Conservation (phyloP, 2,329 filamentous ascomycete genomes). For the Cercospora nicotianae region DNA sequence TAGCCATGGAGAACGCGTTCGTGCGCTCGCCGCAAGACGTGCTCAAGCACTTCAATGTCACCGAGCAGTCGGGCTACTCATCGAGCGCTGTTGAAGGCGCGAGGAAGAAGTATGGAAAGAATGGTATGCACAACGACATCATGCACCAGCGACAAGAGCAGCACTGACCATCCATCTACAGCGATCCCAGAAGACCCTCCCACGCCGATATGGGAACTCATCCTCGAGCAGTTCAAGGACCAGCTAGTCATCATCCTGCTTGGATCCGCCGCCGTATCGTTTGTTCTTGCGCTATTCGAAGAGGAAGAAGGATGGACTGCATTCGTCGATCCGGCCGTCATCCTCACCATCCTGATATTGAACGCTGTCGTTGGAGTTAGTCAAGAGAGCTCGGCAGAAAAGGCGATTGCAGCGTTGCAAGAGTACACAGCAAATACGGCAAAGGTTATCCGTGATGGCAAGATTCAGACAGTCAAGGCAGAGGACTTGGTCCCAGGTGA, state of each 20-base stretch:
- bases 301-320: slow-evolving; percentile 92
- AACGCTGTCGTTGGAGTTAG: slow-evolving; percentile 97
- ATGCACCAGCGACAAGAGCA: not conserved
- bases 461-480: slow-evolving; percentile 81
- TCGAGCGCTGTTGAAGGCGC: slow-evolving; percentile 34
- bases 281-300: slow-evolving; percentile 89
- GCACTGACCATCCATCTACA: slow-evolving; percentile 39
- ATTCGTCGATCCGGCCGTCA: slow-evolving; percentile 94
- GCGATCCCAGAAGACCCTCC: slow-evolving; percentile 85
- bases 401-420: slow-evolving; percentile 95
- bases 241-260: slow-evolving; percentile 95
- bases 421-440: slow-evolving; percentile 99
- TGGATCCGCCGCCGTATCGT: slow-evolving; percentile 88
- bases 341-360: slow-evolving; percentile 92
- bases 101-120: slow-evolving; percentile 40
- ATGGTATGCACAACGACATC: slow-evolving; percentile 33
- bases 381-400: slow-evolving; percentile 97
- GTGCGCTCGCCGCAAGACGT: slow-evolving; percentile 39
- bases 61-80: slow-evolving; percentile 37
- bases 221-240: slow-evolving; percentile 98
- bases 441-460: slow-evolving; percentile 84
- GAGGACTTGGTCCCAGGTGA: slow-evolving; percentile 96
- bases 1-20: slow-evolving; percentile 41
- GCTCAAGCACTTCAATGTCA: slow-evolving; percentile 41
- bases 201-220: slow-evolving; percentile 92